Percentiles rank a stretch among this genome's conserved stretches.
These are phyloP conservation scores for Aspergillus fijiensis DNA, from an alignment of 2,329 filamentous ascomycete species.

Conservation along the genomic window DNA sequence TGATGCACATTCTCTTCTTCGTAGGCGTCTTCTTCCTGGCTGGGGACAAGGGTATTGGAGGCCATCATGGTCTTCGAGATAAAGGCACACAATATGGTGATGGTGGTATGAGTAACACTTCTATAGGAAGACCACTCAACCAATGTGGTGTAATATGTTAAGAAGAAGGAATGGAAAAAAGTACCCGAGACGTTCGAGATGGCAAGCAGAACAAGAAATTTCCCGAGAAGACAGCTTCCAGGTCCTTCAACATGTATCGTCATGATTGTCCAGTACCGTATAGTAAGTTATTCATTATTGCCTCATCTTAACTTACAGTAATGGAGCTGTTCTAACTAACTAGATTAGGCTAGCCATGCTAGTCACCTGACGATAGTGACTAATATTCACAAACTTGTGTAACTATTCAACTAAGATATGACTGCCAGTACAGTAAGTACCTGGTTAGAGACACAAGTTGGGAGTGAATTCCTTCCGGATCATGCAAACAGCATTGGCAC, in stretches of 20 bases:
- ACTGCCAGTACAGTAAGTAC: too few relatives aligned
- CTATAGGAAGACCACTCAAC: background rate
- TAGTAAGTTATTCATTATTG: background rate
- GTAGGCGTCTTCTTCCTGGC: conserved; percentile 51
- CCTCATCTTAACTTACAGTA: too few relatives aligned
- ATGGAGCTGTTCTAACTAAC: too few relatives aligned
- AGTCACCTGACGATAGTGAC: too few relatives aligned
- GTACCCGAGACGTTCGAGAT: background rate
- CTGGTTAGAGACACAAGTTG: too few relatives aligned
- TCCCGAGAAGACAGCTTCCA: background rate
- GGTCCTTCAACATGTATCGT: background rate
- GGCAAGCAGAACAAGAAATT: background rate
- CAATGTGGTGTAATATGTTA: background rate
- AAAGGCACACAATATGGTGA: background rate
- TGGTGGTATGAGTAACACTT: background rate
- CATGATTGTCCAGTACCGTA: background rate
- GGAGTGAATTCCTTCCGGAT: too few relatives aligned
- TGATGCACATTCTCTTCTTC: conserved; percentile 85
- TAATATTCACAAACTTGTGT: too few relatives aligned
- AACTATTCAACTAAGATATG: too few relatives aligned
- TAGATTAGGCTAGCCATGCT: too few relatives aligned
- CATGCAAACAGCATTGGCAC: too few relatives aligned
- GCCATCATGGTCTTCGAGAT: background rate
- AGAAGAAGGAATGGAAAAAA: background rate
- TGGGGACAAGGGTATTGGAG: background rate